Conservation (phyloP, 768 basidiomycete species). For the Phylloporus sp. region DNA sequence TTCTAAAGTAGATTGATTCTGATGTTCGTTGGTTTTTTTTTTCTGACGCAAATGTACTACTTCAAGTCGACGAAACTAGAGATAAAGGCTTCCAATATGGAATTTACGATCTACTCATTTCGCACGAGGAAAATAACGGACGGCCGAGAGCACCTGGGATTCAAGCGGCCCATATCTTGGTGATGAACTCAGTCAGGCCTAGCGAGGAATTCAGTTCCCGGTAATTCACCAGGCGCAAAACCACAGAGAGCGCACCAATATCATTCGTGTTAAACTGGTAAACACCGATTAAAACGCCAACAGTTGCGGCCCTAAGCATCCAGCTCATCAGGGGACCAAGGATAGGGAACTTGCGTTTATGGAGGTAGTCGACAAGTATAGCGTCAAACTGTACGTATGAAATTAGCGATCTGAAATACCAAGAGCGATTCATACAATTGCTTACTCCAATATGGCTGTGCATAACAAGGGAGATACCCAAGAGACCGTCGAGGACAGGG, state of each 20-base stretch:
- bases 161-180: conserved; percentile 79
- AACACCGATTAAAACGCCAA: conserved; percentile 80
- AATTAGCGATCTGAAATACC: background rate
- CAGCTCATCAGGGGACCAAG: conserved; percentile 69
- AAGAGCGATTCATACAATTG: background rate
- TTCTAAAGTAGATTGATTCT: background rate
- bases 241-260: conserved; percentile 63
- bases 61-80: too few relatives aligned
- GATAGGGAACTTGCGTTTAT: conserved; percentile 89
- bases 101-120: too few relatives aligned
- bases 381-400: conserved; percentile 62
- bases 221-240: background rate
- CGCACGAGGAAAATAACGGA: too few relatives aligned
- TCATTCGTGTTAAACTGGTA: conserved; percentile 99
- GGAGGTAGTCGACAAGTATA: conserved; percentile 83
- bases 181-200: conserved; percentile 86
- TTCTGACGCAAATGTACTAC: too few relatives aligned
- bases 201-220: conserved; percentile 1
- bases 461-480: conserved; percentile 83
- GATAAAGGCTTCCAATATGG: too few relatives aligned
- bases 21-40: too few relatives aligned
- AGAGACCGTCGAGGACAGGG: conserved; percentile 85
- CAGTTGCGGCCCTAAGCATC: conserved; percentile 72
- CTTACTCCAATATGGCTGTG: conserved; percentile 94
- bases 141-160: background rate